Evolutionary conservation across 1,139 yeast genomes (phyloP).

Genomic region (Kodamaea sp.): DNA sequence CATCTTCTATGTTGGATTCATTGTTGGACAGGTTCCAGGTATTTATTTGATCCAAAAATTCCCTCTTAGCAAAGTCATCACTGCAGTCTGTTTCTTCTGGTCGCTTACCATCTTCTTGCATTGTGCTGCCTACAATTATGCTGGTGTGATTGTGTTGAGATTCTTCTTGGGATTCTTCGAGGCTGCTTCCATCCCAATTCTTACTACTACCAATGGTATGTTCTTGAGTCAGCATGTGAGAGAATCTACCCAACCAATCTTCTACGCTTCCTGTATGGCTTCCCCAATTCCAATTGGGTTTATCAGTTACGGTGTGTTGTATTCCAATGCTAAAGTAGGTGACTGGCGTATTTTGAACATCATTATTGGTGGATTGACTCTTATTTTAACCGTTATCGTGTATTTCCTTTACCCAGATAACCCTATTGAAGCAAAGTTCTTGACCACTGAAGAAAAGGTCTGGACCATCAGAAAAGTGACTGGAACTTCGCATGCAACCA

Average conservation of each 20-base stretch:
- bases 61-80: conserved; percentile 33
- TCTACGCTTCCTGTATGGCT: conserved; percentile 47
- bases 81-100: conserved; percentile 35
- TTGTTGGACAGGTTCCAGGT: conserved; percentile 35
- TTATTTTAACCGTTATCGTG: conserved; percentile 28
- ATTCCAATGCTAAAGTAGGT: conserved; percentile 26
- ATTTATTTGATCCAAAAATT: conserved; percentile 32
- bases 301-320: conserved; percentile 45
- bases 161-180: conserved; percentile 51
- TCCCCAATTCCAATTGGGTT: conserved; percentile 47
- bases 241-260: conserved; percentile 43
- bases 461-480: conserved; percentile 47
- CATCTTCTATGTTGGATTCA: conserved; percentile 38
- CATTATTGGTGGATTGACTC: conserved; percentile 45
- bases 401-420: conserved; percentile 44
- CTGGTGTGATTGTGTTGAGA: conserved; percentile 41
- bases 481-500: conserved; percentile 39
- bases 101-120: conserved; percentile 38
- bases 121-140: conserved; percentile 39
- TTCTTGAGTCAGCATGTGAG: conserved; percentile 43
- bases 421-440: conserved; percentile 40
- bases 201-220: conserved; percentile 44
- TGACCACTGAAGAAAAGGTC: conserved; percentile 40
- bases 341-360: conserved; percentile 42
- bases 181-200: conserved; percentile 38